Evolutionary conservation across 805 yeast species (phyloP), one percentile per base, ranked within the genome.

Genomic region (Novakomyces olei): DNA sequence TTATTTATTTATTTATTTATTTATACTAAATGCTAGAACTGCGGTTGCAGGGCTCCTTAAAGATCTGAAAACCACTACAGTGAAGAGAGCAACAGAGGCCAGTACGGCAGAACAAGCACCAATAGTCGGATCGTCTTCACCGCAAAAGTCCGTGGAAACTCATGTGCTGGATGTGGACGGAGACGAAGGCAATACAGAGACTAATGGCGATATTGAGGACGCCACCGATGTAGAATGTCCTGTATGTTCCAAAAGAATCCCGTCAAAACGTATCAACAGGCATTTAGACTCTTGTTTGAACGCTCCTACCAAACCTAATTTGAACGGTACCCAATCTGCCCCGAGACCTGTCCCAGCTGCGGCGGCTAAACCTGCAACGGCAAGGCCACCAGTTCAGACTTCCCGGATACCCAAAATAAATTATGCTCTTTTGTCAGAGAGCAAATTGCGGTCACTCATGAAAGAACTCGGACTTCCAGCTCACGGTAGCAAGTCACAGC

Each of bases 401-500:
- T 19, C 16, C 3, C 33, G 39, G 3, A 50, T 74, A 5, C 68
- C 80, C 2, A 72, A 73, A 41, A 50, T 78, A 8, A 80, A 75
- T 46, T 72, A 68, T 39, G 55, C 64, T 8, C 58, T 76, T 0
- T 51, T 76, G 37, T 54, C 70, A 3, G 65, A 69, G 1, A 49
- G 69, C 2, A 69, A 70, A 42, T 53, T 81, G 8, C 70, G 70
- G 41, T 69, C 66, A 29, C 70, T 69, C 45, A 53, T 83, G 10
- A 33, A 57, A 1, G 58, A 63, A 5, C 47, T 67, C 15, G 66
- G 67, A 9, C 49, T 83, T 5, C 65, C 81, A 0, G 58, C 68
- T 0, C 49, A 47, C 6, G 96, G 95, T 0, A 51, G 72, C 1
- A 58, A 78, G 37, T 53, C 52, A 10, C 72, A 67, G 39, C 44